Conservation (phyloP, 176 grass and related monocot genomes). For the Otatea glauca region DNA sequence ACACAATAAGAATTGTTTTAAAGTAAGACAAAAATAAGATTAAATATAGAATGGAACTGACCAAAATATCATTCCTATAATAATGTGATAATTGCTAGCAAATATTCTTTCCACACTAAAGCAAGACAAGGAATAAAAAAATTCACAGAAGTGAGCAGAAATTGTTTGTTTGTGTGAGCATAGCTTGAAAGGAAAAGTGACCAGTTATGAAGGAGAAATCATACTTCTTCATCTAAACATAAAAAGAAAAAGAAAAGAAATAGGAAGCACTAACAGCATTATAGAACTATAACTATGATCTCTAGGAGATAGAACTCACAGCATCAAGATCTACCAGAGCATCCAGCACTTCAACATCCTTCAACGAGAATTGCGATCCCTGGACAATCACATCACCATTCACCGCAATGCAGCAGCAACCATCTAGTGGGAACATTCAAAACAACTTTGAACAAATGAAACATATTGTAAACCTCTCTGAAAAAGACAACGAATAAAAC, state of each 20-base stretch:
- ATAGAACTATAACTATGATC: not conserved
- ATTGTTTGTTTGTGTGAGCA: not conserved
- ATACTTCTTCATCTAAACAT: not conserved
- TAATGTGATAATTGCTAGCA: not conserved
- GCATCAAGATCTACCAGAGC: slow-evolving; percentile 93
- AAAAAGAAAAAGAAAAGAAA: not conserved
- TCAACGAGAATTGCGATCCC: slow-evolving; percentile 96
- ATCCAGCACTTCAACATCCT: slow-evolving; percentile 92
- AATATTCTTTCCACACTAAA: slow-evolving; percentile 1
- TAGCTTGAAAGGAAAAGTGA: not conserved
- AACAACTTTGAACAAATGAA: slow-evolving; percentile 31
- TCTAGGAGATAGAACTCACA: slow-evolving; percentile 53
- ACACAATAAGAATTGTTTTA: slow-evolving; percentile 8
- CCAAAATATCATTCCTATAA: not conserved
- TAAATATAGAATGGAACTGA: slow-evolving; percentile 2
- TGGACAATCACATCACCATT: slow-evolving; percentile 94
- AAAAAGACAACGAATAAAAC: not conserved
- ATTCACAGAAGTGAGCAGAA: not conserved
- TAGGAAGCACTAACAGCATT: not conserved
- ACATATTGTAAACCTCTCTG: not conserved
- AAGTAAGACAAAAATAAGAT: slow-evolving; percentile 20
- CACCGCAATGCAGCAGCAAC: slow-evolving; percentile 87
- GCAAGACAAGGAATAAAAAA: slow-evolving; percentile 5
- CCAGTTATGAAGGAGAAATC: not conserved
- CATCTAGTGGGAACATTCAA: slow-evolving; percentile 59